phyloP scores from a whole-genome alignment of 805 yeast species.

The Candida chilensis region DNA sequence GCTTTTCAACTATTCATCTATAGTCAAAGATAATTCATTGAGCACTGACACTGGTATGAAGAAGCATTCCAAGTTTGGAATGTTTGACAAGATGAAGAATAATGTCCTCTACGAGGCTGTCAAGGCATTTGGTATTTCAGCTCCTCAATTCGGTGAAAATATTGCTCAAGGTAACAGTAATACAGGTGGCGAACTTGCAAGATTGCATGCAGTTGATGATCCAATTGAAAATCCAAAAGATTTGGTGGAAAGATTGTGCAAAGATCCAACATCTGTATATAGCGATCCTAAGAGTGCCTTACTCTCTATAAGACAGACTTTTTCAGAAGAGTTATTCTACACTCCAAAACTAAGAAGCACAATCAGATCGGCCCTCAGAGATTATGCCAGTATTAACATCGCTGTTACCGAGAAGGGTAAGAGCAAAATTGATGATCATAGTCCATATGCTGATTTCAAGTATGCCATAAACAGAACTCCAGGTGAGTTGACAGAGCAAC shows the following conservation, averaged over 20 bases:
- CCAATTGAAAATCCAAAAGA: conserved; percentile 51
- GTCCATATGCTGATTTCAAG: conserved; percentile 83
- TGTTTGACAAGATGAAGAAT: conserved; percentile 58
- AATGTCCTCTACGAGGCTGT: conserved; percentile 61
- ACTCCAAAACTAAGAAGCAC: conserved; percentile 74
- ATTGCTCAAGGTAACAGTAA: conserved; percentile 50
- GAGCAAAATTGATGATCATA: conserved; percentile 66
- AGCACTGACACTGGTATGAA: conserved; percentile 19
- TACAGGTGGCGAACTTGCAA: too few species aligned
- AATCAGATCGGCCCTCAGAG: conserved; percentile 52
- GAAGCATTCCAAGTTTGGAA: conserved; percentile 50
- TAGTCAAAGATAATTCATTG: conserved; percentile 37
- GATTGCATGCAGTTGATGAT: conserved; percentile 69
- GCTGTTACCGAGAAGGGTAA: conserved; percentile 57
- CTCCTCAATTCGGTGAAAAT: conserved; percentile 77
- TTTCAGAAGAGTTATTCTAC: conserved; percentile 71
- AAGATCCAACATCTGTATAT: conserved; percentile 40
- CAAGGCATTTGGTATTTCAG: conserved; percentile 65
- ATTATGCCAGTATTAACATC: conserved; percentile 62
- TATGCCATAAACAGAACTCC: conserved; percentile 80
- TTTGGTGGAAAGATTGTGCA: conserved; percentile 36
- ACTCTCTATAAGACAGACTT: conserved; percentile 66
- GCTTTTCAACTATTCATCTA: conserved; percentile 60
- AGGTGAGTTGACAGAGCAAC: conserved; percentile 61
- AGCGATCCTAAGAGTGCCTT: conserved; percentile 53